These are phyloP conservation scores for Annulohypoxylon moriforme DNA, from an alignment of 495 filamentous ascomycete species.

Conservation along the genomic window DNA sequence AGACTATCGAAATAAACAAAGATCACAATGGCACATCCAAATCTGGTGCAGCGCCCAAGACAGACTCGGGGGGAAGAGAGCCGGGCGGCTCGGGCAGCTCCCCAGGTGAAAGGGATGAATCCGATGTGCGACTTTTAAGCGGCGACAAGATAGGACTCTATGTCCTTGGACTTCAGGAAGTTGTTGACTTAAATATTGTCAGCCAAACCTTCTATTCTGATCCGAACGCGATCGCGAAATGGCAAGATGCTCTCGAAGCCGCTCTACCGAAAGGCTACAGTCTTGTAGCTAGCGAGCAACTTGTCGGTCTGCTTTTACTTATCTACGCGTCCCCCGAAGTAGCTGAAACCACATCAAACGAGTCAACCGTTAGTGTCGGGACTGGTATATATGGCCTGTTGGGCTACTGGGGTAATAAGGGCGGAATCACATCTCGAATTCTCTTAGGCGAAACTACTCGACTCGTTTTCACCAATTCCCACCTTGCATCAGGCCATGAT, in stretches of 20 bases:
- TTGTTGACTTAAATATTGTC: conserved; percentile 83
- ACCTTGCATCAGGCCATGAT: conserved; percentile 88
- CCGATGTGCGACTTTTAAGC: conserved; percentile 52
- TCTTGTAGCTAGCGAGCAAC: conserved; percentile 80
- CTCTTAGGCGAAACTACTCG: conserved; percentile 90
- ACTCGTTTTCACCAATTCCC: conserved; percentile 88
- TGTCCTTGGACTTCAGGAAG: conserved; percentile 89
- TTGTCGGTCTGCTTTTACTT: conserved; percentile 86
- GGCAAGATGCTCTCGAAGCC: conserved; percentile 77
- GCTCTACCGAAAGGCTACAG: conserved; percentile 81
- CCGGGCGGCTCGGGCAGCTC: conserved; percentile 20
- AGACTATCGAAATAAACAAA: conserved; percentile 27
- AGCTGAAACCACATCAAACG: conserved; percentile 74
- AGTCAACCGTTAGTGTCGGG: conserved; percentile 81
- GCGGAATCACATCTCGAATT: conserved; percentile 82
- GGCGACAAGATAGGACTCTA: conserved; percentile 84
- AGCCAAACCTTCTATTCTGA: conserved; percentile 75
- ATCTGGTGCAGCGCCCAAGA: conserved; percentile 46
- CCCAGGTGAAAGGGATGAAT: conserved; percentile 47
- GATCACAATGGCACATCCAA: conserved; percentile 25
- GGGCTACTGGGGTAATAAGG: conserved; percentile 97
- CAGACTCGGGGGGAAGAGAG: conserved; percentile 57
- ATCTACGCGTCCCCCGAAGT: conserved; percentile 85
- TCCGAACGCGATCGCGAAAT: conserved; percentile 73
- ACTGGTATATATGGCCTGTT: conserved; percentile 74